These are phyloP conservation scores for Macadamia tetraphylla DNA, from an alignment of 164 flowering plant genomes.

Conservation along the genomic window DNA sequence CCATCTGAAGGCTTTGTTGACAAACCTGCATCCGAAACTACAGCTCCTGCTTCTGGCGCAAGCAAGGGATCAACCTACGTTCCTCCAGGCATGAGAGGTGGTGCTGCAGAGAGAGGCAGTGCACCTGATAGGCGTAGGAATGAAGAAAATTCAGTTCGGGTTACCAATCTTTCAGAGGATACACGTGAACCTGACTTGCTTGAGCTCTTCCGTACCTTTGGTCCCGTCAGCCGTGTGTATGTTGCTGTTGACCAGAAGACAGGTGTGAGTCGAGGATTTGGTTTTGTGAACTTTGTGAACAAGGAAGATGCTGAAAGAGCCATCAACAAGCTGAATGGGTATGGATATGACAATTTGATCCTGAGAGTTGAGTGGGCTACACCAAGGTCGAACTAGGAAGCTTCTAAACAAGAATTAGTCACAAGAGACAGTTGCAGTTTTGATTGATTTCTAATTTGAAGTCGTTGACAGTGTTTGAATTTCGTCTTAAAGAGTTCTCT, in stretches of 20 bases:
- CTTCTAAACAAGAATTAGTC: not conserved
- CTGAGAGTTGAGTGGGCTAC: conserved; percentile 32
- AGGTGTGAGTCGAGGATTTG: conserved; percentile 44
- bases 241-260: conserved; percentile 48
- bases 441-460: no score
- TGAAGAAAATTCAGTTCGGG: conserved; percentile 49
- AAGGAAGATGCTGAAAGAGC: conserved; percentile 25
- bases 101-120: conserved; percentile 22
- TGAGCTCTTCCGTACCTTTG: conserved; percentile 49
- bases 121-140: conserved; percentile 28
- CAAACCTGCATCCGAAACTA: not conserved
- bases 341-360: conserved; percentile 18
- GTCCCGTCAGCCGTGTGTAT: conserved; percentile 42
- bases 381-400: conserved; percentile 15
- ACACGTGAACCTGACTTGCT: conserved; percentile 32
- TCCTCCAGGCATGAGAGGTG: conserved; percentile 1
- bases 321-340: not conserved
- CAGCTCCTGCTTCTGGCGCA: not conserved
- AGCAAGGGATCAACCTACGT: not conserved
- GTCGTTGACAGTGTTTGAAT: no score
- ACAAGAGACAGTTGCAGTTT: not conserved
- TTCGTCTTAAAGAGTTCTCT: no score
- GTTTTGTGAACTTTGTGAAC: conserved; percentile 41
- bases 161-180: conserved; percentile 32
- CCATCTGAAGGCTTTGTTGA: conserved; percentile 1